phyloP scores from a whole-genome alignment of 306 rosid genomes.

The Prunus mira region DNA sequence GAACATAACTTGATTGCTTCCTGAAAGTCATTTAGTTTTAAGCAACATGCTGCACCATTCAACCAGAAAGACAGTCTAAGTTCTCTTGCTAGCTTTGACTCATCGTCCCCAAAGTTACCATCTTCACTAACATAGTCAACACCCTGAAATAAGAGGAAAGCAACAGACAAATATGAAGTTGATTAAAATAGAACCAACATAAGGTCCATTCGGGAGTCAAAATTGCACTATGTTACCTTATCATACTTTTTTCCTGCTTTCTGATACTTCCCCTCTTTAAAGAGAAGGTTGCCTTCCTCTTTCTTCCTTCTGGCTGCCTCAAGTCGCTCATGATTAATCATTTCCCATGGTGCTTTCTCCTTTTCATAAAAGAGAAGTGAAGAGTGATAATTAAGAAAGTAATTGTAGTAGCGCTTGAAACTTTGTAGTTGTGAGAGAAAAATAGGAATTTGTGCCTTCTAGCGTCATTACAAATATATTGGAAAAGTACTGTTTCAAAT shows the following conservation, averaged over 20 bases:
- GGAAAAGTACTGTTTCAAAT: neutral
- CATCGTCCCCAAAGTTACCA: constrained; percentile 43
- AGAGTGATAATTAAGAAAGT: neutral
- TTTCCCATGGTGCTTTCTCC: constrained; percentile 72
- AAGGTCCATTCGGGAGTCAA: neutral
- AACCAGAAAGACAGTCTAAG: constrained; percentile 64
- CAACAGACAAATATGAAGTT: constrained; percentile 2
- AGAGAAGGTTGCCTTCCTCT: constrained; percentile 67
- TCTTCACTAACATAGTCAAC: constrained; percentile 59
- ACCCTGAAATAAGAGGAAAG: constrained; percentile 38
- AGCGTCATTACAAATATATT: neutral
- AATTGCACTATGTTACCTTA: constrained; percentile 34
- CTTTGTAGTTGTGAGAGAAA: neutral
- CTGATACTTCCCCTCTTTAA: constrained; percentile 48
- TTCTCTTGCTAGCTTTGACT: constrained; percentile 41
- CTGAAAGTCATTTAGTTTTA: constrained; percentile 55
- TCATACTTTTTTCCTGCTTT: constrained; percentile 60
- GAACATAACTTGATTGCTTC: constrained; percentile 61
- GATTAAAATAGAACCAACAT: neutral
- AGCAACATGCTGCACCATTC: constrained; percentile 72
- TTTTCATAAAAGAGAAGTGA: constrained; percentile 24
- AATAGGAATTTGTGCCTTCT: neutral
- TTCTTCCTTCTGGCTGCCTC: constrained; percentile 61
- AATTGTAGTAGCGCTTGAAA: neutral
- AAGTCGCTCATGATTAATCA: constrained; percentile 53